These are phyloP conservation scores for Apophysomyces trapeziformis DNA, from an alignment of 371 early-diverging fungal species.

Conservation along the genomic window DNA sequence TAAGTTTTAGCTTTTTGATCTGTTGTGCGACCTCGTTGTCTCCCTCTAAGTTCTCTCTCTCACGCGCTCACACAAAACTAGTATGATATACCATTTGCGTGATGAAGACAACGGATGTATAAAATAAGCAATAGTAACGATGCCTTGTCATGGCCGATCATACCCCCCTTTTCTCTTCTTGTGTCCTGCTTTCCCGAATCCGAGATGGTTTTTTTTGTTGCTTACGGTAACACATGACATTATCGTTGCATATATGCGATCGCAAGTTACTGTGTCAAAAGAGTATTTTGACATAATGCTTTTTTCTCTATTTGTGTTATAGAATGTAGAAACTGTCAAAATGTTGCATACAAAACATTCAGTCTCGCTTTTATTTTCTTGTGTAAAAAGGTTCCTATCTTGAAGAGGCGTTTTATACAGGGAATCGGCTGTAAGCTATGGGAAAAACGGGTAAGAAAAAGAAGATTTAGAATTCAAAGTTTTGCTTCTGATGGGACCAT, in stretches of 20 bases:
- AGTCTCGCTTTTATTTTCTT: no score
- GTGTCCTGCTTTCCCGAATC: not conserved
- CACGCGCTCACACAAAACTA: not conserved
- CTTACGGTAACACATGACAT: not conserved
- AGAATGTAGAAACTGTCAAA: no score
- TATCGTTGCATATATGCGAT: no score
- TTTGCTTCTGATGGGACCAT: conserved; percentile 42
- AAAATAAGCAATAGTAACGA: not conserved
- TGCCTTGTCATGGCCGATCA: no score
- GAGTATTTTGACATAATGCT: not conserved
- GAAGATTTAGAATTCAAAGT: conserved; percentile 33
- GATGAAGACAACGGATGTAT: not conserved
- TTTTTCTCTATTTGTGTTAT: not conserved
- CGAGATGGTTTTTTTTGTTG: not conserved
- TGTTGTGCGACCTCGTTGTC: not conserved
- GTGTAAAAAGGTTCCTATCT: no score
- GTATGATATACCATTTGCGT: no score
- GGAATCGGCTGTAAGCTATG: not conserved
- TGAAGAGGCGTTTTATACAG: not conserved
- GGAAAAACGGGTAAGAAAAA: not conserved
- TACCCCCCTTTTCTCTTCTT: no score
- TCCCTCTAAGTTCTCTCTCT: not conserved
- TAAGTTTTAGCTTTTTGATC: no score
- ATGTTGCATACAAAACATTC: no score
- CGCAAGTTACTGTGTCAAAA: no score